phyloP scores from a whole-genome alignment of 108 stramenopile genomes.

The Skeletonema potamos region DNA sequence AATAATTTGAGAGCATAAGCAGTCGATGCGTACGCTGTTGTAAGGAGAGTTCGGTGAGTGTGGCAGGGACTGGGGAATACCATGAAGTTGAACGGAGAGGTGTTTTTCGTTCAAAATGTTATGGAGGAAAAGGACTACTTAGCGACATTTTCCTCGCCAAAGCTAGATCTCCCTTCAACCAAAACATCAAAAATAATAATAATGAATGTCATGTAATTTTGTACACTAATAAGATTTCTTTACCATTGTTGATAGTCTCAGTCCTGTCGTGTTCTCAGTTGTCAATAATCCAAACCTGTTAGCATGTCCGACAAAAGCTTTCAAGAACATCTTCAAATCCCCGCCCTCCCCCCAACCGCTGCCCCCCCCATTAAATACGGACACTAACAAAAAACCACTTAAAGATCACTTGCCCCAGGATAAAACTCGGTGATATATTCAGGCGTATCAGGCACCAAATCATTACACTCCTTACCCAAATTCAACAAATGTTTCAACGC shows the following conservation, averaged over 20 bases:
- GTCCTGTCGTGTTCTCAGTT: too few species aligned
- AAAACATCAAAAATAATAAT: background rate
- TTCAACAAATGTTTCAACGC: constrained; percentile 86
- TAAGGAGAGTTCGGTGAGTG: too few species aligned
- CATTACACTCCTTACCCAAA: constrained; percentile 75
- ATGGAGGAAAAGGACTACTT: too few species aligned
- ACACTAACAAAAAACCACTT: background rate
- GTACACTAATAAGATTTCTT: constrained; percentile 5
- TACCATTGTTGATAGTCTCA: background rate
- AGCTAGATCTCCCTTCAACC: too few species aligned
- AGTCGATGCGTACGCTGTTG: too few species aligned
- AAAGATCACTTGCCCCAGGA: constrained; percentile 73
- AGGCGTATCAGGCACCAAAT: constrained; percentile 69
- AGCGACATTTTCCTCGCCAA: too few species aligned
- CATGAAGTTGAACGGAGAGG: too few species aligned
- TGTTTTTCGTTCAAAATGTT: too few species aligned
- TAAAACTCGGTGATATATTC: constrained; percentile 85
- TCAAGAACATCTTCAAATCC: background rate
- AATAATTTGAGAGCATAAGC: background rate
- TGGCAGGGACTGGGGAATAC: too few species aligned
- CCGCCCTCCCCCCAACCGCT: background rate
- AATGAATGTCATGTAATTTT: background rate
- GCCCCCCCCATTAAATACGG: background rate
- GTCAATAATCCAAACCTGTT: too few species aligned
- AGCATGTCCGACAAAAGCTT: too few species aligned